Evolutionary conservation across 164 flowering plant genomes (phyloP).

Genomic region (Dillenia turbinata): DNA sequence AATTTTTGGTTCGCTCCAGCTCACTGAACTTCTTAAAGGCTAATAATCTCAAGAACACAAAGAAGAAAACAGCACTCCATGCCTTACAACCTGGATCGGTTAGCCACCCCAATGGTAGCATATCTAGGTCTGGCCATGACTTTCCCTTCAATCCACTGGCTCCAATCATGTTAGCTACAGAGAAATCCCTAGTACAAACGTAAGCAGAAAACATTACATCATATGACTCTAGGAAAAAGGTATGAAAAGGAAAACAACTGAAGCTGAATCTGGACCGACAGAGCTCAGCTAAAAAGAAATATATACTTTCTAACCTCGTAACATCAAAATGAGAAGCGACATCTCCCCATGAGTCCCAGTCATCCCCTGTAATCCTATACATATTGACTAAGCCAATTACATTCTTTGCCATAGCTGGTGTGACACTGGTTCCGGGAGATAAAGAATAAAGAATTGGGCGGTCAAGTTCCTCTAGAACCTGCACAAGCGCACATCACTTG

Average conservation of each 20-base stretch:
- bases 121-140: slow-evolving; percentile 95
- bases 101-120: slow-evolving; percentile 93
- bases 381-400: slow-evolving; percentile 62
- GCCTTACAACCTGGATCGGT: slow-evolving; percentile 59
- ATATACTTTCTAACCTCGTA: slow-evolving; percentile 41
- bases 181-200: slow-evolving; percentile 52
- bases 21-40: not conserved
- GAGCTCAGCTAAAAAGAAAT: not conserved
- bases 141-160: slow-evolving; percentile 60
- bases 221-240: not conserved
- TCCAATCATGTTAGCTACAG: slow-evolving; percentile 66
- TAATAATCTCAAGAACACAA: not conserved
- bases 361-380: slow-evolving; percentile 92
- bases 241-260: not conserved
- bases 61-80: not conserved
- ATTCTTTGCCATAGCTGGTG: slow-evolving; percentile 72
- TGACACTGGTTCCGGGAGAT: slow-evolving; percentile 85
- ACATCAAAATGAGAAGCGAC: slow-evolving; percentile 72
- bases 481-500: slow-evolving; percentile 9
- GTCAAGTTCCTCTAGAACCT: slow-evolving; percentile 58
- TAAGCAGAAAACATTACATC: not conserved
- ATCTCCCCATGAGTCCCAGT: slow-evolving; percentile 89
- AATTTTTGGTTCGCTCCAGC: not conserved
- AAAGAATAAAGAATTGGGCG: slow-evolving; percentile 74
- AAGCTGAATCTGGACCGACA: not conserved